These are phyloP conservation scores for Diplotaxis tenuifolia DNA, from an alignment of 345 rosid genomes.

Conservation along the genomic window DNA sequence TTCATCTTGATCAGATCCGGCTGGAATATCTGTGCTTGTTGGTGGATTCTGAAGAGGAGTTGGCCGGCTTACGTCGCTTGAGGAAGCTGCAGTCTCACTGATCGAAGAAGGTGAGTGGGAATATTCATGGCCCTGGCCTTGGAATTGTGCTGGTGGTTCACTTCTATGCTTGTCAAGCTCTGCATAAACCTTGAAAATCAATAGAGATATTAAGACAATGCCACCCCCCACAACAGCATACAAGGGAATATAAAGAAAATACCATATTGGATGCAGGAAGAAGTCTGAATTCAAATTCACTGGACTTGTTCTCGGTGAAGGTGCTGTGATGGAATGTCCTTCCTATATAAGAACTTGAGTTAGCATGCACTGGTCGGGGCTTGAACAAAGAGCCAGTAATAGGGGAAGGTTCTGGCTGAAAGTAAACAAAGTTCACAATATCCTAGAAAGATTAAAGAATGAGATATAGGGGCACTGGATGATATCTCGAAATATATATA, in stretches of 20 bases:
- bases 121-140: slow-evolving; percentile 48
- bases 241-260: slow-evolving; percentile 23
- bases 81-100: slow-evolving; percentile 63
- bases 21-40: slow-evolving; percentile 44
- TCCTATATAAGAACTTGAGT: slow-evolving; percentile 43
- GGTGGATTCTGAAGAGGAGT: slow-evolving; percentile 44
- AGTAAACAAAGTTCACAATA: slow-evolving; percentile 25
- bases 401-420: slow-evolving; percentile 93
- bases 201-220: slow-evolving; percentile 42
- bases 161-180: slow-evolving; percentile 58
- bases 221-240: slow-evolving; percentile 21
- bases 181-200: slow-evolving; percentile 73
- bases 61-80: slow-evolving; percentile 68
- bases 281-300: slow-evolving; percentile 77
- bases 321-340: slow-evolving; percentile 42
- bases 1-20: slow-evolving; percentile 69
- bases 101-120: slow-evolving; percentile 47
- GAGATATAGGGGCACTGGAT: no score
- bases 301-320: slow-evolving; percentile 48
- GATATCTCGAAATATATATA: no score
- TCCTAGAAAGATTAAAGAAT: no score
- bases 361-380: slow-evolving; percentile 38
- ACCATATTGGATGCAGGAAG: slow-evolving; percentile 68
- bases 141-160: slow-evolving; percentile 50
- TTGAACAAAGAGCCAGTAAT: slow-evolving; percentile 82